Evolutionary conservation across 2,329 filamentous ascomycete species (phyloP), one percentile per base, ranked within the genome.

Genomic region (Ceratocystis diversiconidia): DNA sequence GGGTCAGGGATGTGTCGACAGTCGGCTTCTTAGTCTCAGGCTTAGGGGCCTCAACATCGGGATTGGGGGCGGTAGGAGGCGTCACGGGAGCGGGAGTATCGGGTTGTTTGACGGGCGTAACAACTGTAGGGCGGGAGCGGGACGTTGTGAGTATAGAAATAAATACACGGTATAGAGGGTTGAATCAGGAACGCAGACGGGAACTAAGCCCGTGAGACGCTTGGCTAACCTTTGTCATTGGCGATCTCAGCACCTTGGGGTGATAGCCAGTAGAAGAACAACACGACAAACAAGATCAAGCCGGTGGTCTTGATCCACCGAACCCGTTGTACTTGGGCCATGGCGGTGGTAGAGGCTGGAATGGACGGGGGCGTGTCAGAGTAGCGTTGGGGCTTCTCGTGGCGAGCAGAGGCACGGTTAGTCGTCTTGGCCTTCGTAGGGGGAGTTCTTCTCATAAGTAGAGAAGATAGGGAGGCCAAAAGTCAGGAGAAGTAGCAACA

Each of bases 341-440:
- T 83, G 75, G 78, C 50, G 62, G 57, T 6, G 12, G 61, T 10
- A 22, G 57, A 80, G 74, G 71, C 76, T 76, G 71, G 74, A 73
- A 70, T 78, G 75, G 41, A 48, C 70, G 77, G 75, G 70, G 77
- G 74, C 71, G 76, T 76, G 62, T n/a, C 48, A 41, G 50, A 50
- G 76, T 86, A 86, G 71, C 84, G 81, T 72, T 78, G 82, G 71
- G 80, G 79, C 73, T 87, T 87, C 75, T 87, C 84, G 82, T 83
- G 76, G 69, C 82, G 83, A 72, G 87, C 84, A 80, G 79, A 76
- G 43, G 28, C 48, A 71, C 77, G 78, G 72, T 77, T 75, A 72
- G 83, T 80, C 76, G 83, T 82, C 46, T 81, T 85, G 73, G 83
- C 82, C 74, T 85, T 74, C 72, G 84, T 85, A 68, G 85, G 81